Evolutionary conservation across 2,329 filamentous ascomycete genomes (phyloP).

Genomic region (Pestalotiopsis sp.): DNA sequence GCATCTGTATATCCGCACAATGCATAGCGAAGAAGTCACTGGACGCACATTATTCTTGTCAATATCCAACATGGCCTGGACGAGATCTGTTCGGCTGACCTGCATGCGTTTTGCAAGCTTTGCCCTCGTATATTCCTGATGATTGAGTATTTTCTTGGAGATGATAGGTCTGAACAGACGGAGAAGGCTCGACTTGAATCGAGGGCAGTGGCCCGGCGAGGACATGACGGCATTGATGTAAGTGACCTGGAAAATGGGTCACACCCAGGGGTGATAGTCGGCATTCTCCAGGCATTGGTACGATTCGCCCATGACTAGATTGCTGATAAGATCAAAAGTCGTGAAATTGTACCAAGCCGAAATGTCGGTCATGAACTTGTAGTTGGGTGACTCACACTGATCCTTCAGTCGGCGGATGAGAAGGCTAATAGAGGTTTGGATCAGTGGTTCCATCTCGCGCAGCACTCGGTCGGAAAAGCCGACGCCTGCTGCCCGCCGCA

Average conservation of each 20-base stretch:
- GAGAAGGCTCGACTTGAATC: background rate
- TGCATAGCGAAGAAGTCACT: background rate
- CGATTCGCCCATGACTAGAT: slow-evolving; percentile 6
- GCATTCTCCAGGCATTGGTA: slow-evolving; percentile 2
- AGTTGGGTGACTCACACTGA: background rate
- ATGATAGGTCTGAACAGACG: background rate
- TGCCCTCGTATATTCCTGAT: background rate
- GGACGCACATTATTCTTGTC: background rate
- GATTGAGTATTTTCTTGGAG: background rate
- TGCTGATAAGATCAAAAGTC: slow-evolving; percentile 11
- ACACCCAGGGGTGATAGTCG: slow-evolving; percentile 3
- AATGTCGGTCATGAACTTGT: background rate
- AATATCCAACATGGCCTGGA: slow-evolving; percentile 20
- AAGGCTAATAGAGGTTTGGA: background rate
- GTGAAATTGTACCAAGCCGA: slow-evolving; percentile 2
- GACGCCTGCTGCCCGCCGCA: background rate
- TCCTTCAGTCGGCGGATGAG: slow-evolving; percentile 7
- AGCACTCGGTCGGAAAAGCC: slow-evolving; percentile 7
- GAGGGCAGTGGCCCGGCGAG: background rate
- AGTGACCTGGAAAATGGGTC: slow-evolving; percentile 1
- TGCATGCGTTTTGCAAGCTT: slow-evolving; percentile 15
- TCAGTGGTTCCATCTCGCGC: slow-evolving; percentile 6
- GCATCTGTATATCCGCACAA: background rate
- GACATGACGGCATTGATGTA: background rate
- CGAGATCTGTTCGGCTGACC: slow-evolving; percentile 20